These are phyloP conservation scores for Lachnellula occidentalis DNA, from an alignment of 2,329 filamentous ascomycete species.

Conservation along the genomic window DNA sequence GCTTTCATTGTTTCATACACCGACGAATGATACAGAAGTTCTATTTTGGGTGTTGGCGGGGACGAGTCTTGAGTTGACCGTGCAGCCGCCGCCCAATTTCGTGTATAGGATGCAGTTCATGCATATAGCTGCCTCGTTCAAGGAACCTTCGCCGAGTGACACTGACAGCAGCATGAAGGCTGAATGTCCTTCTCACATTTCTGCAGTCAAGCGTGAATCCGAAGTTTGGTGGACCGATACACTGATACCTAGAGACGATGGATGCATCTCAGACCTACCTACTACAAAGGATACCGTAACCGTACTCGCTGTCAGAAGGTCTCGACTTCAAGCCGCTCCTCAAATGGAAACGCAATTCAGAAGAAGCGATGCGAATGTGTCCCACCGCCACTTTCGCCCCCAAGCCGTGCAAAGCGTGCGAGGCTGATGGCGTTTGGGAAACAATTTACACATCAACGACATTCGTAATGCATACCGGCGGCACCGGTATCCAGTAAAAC, in stretches of 20 bases:
- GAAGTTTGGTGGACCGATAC: neutral
- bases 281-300: too few relatives aligned
- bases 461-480: too few relatives aligned
- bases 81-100: slow-evolving; percentile 7
- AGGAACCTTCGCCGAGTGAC: neutral
- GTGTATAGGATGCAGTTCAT: neutral
- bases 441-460: neutral
- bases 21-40: neutral
- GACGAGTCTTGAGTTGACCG: slow-evolving; percentile 6
- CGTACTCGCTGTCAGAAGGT: neutral
- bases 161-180: neutral
- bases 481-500: too few relatives aligned
- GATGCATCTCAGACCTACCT: too few relatives aligned
- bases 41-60: slow-evolving; percentile 9
- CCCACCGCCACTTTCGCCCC: neutral
- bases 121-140: slow-evolving; percentile 5
- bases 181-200: neutral
- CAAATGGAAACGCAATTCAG: neutral
- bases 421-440: neutral
- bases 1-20: neutral
- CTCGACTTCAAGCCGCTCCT: neutral
- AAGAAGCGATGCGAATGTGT: too few relatives aligned
- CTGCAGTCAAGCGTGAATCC: slow-evolving; percentile 1
- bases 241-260: neutral
- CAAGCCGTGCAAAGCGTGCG: neutral